Percentiles rank a stretch among this genome's conserved stretches.
These are phyloP conservation scores for Plantago lanceolata DNA, from an alignment of 305 asterid genomes.

Conservation along the genomic window DNA sequence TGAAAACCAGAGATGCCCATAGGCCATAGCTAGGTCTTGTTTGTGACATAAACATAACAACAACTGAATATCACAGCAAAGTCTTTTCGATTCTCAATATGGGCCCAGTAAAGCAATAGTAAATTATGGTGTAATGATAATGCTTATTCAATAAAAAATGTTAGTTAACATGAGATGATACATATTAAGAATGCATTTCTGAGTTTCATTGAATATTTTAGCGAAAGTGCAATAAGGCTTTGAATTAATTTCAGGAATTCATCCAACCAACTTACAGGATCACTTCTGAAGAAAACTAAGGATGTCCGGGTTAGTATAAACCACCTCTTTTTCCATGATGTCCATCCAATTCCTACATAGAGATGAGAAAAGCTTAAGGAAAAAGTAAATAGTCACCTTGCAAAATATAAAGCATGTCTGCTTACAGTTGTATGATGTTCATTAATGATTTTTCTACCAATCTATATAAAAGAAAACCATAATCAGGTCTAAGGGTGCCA, in stretches of 20 bases:
- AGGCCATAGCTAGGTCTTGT: neutral
- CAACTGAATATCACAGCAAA: neutral
- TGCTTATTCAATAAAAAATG: constrained; percentile 1
- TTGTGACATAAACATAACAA: neutral
- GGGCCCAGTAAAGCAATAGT: neutral
- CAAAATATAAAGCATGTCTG: constrained; percentile 12
- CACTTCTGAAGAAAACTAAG: constrained; percentile 96
- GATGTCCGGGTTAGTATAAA: constrained; percentile 92
- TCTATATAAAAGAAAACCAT: neutral
- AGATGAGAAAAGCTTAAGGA: constrained; percentile 7
- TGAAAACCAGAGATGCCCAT: neutral
- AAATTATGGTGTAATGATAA: constrained; percentile 9
- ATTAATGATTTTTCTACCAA: neutral
- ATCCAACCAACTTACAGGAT: constrained; percentile 67
- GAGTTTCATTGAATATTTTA: neutral
- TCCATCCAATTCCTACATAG: constrained; percentile 91
- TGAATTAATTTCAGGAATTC: neutral
- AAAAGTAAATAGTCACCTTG: neutral
- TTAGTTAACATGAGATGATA: neutral
- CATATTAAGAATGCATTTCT: too few relatives aligned
- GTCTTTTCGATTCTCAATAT: neutral
- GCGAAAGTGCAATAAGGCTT: constrained; percentile 8
- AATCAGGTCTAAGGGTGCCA: neutral
- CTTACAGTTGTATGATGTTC: neutral
- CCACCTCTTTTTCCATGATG: constrained; percentile 99